Conservation (phyloP, 352 stramenopile genomes). For the Thraustochytrium striatum region DNA sequence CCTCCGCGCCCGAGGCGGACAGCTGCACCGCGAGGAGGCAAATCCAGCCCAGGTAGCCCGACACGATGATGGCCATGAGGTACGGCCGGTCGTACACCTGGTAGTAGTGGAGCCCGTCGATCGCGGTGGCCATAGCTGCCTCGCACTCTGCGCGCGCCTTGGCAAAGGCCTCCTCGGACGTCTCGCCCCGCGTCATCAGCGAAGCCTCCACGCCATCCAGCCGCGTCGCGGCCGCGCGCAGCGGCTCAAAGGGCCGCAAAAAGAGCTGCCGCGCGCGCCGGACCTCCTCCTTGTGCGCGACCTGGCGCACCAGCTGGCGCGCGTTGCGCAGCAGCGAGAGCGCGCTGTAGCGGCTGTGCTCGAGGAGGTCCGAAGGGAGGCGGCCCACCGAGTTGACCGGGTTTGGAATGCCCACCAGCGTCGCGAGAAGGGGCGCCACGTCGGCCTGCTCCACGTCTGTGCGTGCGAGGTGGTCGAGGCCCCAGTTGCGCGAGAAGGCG, state of each 20-base stretch:
- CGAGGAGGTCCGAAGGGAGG: conserved; percentile 67
- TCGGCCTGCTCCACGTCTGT: conserved; percentile 77
- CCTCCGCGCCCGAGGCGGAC: neutral
- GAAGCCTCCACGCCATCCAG: neutral
- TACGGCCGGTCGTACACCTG: conserved; percentile 77
- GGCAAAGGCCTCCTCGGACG: conserved; percentile 15
- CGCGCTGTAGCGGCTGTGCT: conserved; percentile 64
- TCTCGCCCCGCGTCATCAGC: too few species aligned
- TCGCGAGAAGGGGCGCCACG: conserved; percentile 68
- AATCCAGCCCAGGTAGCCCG: conserved; percentile 73
- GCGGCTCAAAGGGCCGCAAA: conserved; percentile 61
- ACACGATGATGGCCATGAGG: conserved; percentile 67
- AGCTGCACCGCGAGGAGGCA: conserved; percentile 60
- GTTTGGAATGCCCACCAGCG: conserved; percentile 67
- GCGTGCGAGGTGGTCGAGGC: conserved; percentile 59
- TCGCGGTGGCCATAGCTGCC: conserved; percentile 67
- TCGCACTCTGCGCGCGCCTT: conserved; percentile 63
- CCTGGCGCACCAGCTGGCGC: conserved; percentile 66
- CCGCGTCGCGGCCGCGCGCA: neutral
- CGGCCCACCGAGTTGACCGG: conserved; percentile 74
- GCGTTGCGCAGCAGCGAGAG: conserved; percentile 69
- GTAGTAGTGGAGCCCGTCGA: conserved; percentile 69
- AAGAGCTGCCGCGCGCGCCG: conserved; percentile 60
- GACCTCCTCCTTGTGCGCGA: conserved; percentile 65
- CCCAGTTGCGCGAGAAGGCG: conserved; percentile 42